phyloP scores from a whole-genome alignment of 768 basidiomycete genomes.

The Tulasnella calospora region DNA sequence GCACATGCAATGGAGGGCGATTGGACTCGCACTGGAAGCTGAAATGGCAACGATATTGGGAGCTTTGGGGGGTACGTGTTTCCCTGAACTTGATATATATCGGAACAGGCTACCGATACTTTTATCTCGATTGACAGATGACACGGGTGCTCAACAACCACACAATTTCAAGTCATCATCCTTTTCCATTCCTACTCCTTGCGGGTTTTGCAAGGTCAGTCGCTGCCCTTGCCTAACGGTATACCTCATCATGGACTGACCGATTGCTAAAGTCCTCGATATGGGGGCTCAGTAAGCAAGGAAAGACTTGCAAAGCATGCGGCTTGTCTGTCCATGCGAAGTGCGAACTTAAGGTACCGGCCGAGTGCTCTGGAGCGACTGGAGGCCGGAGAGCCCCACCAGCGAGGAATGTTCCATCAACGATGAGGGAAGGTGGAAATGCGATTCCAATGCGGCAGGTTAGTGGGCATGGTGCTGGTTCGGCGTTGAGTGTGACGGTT shows the following conservation, averaged over 20 bases:
- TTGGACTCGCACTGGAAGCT: slow-evolving; percentile 54
- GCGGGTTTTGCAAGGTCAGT: slow-evolving; percentile 73
- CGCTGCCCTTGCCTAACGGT: not conserved
- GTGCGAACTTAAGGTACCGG: slow-evolving; percentile 73
- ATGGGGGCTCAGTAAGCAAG: slow-evolving; percentile 83
- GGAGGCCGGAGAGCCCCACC: slow-evolving; percentile 13
- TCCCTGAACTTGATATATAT: not conserved
- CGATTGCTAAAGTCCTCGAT: slow-evolving; percentile 56
- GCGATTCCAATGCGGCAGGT: not conserved
- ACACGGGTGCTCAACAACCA: slow-evolving; percentile 63
- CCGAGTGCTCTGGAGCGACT: slow-evolving; percentile 49
- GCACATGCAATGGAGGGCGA: slow-evolving; percentile 49
- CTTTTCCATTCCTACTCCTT: slow-evolving; percentile 79
- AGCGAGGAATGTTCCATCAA: not conserved
- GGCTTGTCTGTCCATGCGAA: slow-evolving; percentile 75
- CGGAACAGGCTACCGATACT: not conserved
- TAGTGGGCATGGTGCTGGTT: not conserved
- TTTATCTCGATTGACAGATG: slow-evolving; percentile 46
- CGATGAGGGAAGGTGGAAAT: not conserved
- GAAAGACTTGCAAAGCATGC: slow-evolving; percentile 76
- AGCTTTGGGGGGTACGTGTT: slow-evolving; percentile 58
- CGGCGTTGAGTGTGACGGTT: not conserved
- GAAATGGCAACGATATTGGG: slow-evolving; percentile 58
- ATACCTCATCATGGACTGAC: not conserved
- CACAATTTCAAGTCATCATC: slow-evolving; percentile 81